Evolutionary conservation across 768 basidiomycete species (phyloP).

Genomic region (Boletus sp.): DNA sequence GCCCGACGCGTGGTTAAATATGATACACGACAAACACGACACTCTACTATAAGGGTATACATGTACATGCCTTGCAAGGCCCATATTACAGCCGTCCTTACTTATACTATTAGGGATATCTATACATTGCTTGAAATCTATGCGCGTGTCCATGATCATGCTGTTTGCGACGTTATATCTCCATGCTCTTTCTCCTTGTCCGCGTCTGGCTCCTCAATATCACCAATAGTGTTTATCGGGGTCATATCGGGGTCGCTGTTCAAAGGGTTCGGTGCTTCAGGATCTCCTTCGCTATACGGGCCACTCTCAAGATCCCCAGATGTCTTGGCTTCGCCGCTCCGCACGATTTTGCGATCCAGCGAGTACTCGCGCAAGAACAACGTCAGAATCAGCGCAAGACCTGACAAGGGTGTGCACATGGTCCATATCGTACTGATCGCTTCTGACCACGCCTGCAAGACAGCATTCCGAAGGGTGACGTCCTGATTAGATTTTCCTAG

Average conservation of each 20-base stretch:
- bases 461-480: slow-evolving; percentile 41
- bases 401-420: slow-evolving; percentile 57
- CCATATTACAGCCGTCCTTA: no score
- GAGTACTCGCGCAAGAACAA: slow-evolving; percentile 62
- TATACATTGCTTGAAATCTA: neutral
- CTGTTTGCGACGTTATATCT: neutral
- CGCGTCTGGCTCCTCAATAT: neutral
- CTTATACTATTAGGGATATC: neutral
- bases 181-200: neutral
- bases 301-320: slow-evolving; percentile 35
- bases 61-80: no score
- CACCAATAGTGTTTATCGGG: neutral
- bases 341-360: slow-evolving; percentile 51
- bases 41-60: no score
- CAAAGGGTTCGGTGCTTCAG: no score
- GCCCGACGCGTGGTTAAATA: no score
- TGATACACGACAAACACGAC: no score
- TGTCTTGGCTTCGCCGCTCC: slow-evolving; percentile 26
- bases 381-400: slow-evolving; percentile 48
- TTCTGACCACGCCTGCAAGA: slow-evolving; percentile 64
- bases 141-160: neutral
- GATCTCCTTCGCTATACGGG: neutral
- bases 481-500: slow-evolving; percentile 37
- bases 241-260: neutral
- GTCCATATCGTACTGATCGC: slow-evolving; percentile 67